A percentile compares a stretch with the other conserved stretches of the same genome.
These are phyloP conservation scores for Claviceps lovelessii DNA, from an alignment of 2,329 filamentous ascomycete species.

Conservation along the genomic window DNA sequence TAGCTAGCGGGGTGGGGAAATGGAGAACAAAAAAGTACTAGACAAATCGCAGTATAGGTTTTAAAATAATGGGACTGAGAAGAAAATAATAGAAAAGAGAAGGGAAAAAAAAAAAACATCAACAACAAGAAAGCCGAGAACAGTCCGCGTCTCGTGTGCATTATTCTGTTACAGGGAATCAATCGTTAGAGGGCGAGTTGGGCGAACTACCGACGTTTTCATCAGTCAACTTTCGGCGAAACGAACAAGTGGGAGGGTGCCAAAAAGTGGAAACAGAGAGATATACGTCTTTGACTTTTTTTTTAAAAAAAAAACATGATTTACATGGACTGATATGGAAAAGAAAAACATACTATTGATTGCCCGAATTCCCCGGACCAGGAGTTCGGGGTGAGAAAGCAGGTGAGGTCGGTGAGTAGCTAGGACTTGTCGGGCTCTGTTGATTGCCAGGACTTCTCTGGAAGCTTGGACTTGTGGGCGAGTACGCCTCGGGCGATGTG, in stretches of 20 bases:
- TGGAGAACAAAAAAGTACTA: not conserved
- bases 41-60: not conserved
- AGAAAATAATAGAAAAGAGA: not conserved
- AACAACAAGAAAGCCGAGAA: constrained; percentile 7
- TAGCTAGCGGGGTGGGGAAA: not conserved
- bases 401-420: constrained; percentile 51
- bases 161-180: constrained; percentile 18
- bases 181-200: constrained; percentile 28
- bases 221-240: not conserved
- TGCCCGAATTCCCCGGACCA: constrained; percentile 28
- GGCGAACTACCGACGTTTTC: constrained; percentile 22
- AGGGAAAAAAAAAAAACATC: not conserved
- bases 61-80: not conserved
- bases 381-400: constrained; percentile 32
- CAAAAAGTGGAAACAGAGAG: not conserved
- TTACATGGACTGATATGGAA: not conserved
- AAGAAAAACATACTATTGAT: constrained; percentile 23
- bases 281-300: too few relatives aligned
- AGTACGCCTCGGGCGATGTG: constrained; percentile 52
- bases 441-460: constrained; percentile 38
- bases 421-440: constrained; percentile 52
- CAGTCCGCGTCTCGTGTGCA: constrained; percentile 21
- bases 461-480: constrained; percentile 49
- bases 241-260: not conserved
- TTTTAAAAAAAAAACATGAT: not conserved